phyloP scores from a whole-genome alignment of 345 rosid species.

The Lepidium didymum region DNA sequence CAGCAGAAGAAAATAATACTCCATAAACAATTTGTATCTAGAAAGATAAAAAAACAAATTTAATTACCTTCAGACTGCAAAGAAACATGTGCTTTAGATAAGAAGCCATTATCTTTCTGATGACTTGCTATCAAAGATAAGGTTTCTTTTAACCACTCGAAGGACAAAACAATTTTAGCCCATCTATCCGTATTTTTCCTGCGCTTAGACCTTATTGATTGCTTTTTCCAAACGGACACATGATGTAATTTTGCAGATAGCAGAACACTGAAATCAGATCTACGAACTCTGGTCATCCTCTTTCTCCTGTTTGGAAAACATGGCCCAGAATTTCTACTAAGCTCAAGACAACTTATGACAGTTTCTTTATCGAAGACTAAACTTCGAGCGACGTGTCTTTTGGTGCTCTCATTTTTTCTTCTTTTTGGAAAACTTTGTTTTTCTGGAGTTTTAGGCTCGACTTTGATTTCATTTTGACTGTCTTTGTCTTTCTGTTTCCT shows the following conservation, averaged over 20 bases:
- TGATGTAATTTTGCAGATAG: background rate
- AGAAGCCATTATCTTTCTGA: background rate
- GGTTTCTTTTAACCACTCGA: background rate
- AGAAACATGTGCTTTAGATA: background rate
- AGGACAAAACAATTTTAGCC: background rate
- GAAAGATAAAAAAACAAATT: background rate
- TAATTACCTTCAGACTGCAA: background rate
- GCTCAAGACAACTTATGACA: background rate
- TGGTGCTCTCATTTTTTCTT: background rate
- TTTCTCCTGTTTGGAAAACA: background rate
- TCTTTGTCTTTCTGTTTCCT: background rate
- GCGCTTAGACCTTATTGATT: slow-evolving; percentile 1
- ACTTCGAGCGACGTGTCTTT: background rate
- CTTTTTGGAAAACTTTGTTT: slow-evolving; percentile 1
- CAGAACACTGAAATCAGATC: background rate
- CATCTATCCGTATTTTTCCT: background rate
- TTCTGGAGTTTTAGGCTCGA: slow-evolving; percentile 4
- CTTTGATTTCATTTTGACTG: background rate
- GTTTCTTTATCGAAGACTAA: background rate
- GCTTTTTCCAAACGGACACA: slow-evolving; percentile 1
- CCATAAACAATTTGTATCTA: background rate
- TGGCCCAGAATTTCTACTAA: background rate
- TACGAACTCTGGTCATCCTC: background rate
- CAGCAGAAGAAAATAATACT: background rate
- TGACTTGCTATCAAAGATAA: background rate